Evolutionary conservation across 177 flowering plant species (phyloP).

Genomic region (Vitis hybrid): DNA sequence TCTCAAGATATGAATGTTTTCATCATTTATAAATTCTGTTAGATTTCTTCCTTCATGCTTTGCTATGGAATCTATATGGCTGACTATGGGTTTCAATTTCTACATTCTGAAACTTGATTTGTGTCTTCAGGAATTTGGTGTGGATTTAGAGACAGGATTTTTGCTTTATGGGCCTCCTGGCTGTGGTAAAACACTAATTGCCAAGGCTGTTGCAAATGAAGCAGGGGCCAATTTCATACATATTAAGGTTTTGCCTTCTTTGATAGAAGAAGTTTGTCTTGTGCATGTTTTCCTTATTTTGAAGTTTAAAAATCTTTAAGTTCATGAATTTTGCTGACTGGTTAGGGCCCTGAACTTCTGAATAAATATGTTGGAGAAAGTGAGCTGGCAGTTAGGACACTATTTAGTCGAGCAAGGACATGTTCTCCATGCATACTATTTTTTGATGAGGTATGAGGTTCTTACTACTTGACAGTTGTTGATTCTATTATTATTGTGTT

Average conservation of each 20-base stretch:
- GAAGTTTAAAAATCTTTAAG: background rate
- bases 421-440: slow-evolving; percentile 93
- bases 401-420: slow-evolving; percentile 86
- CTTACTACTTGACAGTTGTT: background rate
- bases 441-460: slow-evolving; percentile 84
- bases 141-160: slow-evolving; percentile 78
- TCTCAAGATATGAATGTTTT: background rate
- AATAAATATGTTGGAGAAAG: slow-evolving; percentile 98
- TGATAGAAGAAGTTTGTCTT: background rate
- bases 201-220: slow-evolving; percentile 96
- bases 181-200: slow-evolving; percentile 96
- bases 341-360: slow-evolving; percentile 89
- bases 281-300: background rate
- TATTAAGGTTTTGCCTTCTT: slow-evolving; percentile 56
- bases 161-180: slow-evolving; percentile 98
- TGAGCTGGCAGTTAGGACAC: slow-evolving; percentile 76
- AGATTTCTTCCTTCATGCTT: background rate
- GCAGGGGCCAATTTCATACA: slow-evolving; percentile 97
- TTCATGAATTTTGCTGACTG: slow-evolving; percentile 5
- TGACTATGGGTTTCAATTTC: background rate
- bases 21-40: background rate
- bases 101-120: background rate
- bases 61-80: background rate
- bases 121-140: slow-evolving; percentile 58
- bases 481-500: background rate